Base-by-base conservation (phyloP, 2,329 filamentous ascomycete species). In the Setomelanomma holmii region DNA sequence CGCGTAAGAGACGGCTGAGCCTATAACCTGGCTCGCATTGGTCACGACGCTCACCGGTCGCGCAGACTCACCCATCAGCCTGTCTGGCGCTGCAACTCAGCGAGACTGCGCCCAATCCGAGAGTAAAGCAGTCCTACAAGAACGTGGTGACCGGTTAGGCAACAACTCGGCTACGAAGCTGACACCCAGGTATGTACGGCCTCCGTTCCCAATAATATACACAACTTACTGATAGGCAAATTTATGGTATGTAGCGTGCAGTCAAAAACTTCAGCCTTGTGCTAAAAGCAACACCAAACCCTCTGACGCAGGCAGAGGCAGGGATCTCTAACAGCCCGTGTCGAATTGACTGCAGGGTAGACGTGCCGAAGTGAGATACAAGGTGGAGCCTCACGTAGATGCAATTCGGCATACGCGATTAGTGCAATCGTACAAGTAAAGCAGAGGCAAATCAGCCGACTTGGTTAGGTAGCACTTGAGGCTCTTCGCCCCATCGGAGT, bases 31-130 rank as follows among this genome's bases (percentile, higher is more conserved):
- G 11, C 23, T 43, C 33, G 20, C 42, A 58, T 58, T 61, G 49
- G 50, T n/a, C 17, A 40, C 36, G 17, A 27, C 38, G 22, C 41
- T 64, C 51, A 66, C 59, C 60, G 61, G 58, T 56, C 45, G 42
- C 45, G 22, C 48, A 16, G 40, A 33, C 47, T 48, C 41, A 21
- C n/a, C 39, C 46, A 20, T 45, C 43, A 19, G 44, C 45, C 43
- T 24, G 14, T 45, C 20, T 33, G 20, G 40, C 7, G 30, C 45
- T 47, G 42, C 45, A 41, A 19, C 5, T 10, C 35, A 44, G 42
- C 35, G 27, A 45, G 23, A 6, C 48, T 21, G 20, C 39, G 27
- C 58, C 56, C 60, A 58, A 58, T 21, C 42, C 27, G 14, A 30
- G 17, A 38, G 39, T 39, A 24, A 24, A 46, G n/a, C 45, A 38